These are phyloP conservation scores for Lactarius indigo DNA, from an alignment of 768 basidiomycete species.

Conservation along the genomic window DNA sequence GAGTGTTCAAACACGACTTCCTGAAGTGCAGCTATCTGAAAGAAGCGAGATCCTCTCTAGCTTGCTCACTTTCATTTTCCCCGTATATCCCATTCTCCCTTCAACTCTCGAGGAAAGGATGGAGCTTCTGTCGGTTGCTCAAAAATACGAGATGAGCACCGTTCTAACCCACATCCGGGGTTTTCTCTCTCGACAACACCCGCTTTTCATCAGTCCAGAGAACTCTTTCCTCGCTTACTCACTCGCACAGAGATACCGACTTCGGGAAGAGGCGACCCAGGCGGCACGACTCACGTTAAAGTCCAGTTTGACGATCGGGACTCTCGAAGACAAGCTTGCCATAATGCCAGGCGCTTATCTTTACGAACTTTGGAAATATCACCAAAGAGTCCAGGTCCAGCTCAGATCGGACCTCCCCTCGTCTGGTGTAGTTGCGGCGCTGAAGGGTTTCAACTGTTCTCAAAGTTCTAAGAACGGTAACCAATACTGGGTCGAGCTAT, in stretches of 20 bases:
- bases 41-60: background rate
- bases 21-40: background rate
- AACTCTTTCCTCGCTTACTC: conserved; percentile 2
- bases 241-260: conserved; percentile 1
- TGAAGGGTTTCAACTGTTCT: background rate
- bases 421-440: background rate
- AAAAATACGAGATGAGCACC: background rate
- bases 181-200: background rate
- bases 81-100: background rate
- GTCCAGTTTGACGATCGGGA: background rate
- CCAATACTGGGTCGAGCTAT: background rate
- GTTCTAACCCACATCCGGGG: background rate
- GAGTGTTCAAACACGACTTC: background rate
- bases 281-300: conserved; percentile 2
- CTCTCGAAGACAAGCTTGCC: background rate
- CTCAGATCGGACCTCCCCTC: background rate
- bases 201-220: background rate
- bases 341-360: background rate
- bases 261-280: background rate
- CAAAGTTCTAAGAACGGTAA: background rate
- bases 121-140: background rate
- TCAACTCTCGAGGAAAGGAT: background rate
- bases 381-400: background rate
- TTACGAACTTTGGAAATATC: conserved; percentile 11
- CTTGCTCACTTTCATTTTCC: background rate